phyloP scores from a whole-genome alignment of 805 yeast genomes.

The Tetrapisispora fleetii region DNA sequence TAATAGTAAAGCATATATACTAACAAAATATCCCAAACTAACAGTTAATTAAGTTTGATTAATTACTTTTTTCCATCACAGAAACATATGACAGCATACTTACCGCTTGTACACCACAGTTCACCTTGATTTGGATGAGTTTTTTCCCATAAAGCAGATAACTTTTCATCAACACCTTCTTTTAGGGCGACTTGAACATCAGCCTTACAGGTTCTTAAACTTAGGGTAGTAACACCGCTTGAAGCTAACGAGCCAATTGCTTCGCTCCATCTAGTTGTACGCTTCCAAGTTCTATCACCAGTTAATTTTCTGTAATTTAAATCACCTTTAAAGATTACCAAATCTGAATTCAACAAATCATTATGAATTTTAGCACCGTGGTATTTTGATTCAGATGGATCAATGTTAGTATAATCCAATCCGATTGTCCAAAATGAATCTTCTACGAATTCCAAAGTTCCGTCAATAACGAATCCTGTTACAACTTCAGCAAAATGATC shows the following conservation, averaged over 20 bases:
- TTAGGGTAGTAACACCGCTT: constrained; percentile 53
- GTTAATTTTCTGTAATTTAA: constrained; percentile 90
- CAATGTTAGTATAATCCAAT: constrained; percentile 63
- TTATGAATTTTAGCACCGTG: constrained; percentile 50
- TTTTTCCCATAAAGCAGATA: constrained; percentile 49
- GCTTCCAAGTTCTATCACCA: constrained; percentile 83
- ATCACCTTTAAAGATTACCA: constrained; percentile 88
- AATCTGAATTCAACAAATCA: constrained; percentile 51
- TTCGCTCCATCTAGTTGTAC: constrained; percentile 58
- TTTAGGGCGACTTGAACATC: constrained; percentile 86
- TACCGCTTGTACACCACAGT: constrained; percentile 82
- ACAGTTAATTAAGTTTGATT: background rate
- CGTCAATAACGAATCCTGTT: constrained; percentile 35
- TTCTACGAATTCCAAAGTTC: constrained; percentile 42
- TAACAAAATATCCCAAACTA: background rate
- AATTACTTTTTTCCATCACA: constrained; percentile 7
- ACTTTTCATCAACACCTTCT: constrained; percentile 60
- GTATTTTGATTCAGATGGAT: constrained; percentile 38
- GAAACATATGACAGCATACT: constrained; percentile 82
- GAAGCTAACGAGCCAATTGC: constrained; percentile 64
- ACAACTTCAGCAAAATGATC: constrained; percentile 40
- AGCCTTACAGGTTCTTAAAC: constrained; percentile 91
- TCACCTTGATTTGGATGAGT: constrained; percentile 55
- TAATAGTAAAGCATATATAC: background rate
- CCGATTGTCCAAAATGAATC: constrained; percentile 83